Evolutionary conservation across 2,329 filamentous ascomycete genomes (phyloP).

Genomic region (Sordariomycetes sp.): DNA sequence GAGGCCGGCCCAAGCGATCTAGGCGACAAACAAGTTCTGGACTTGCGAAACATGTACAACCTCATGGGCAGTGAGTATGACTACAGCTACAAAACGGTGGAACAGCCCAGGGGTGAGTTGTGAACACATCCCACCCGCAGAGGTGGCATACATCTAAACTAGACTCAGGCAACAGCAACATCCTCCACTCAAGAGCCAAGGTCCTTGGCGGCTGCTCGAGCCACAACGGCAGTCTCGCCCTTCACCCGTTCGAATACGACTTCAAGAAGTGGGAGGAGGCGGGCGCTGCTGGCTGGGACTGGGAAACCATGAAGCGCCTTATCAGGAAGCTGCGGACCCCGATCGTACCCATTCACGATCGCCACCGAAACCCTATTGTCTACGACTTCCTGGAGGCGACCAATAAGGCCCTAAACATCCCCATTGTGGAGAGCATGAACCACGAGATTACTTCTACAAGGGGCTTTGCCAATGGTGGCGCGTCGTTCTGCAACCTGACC

Average conservation of each 20-base stretch:
- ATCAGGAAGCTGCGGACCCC: slow-evolving; percentile 75
- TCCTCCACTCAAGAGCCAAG: slow-evolving; percentile 85
- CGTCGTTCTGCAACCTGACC: slow-evolving; percentile 81
- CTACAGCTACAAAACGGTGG: too few species aligned
- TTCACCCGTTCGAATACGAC: slow-evolving; percentile 85
- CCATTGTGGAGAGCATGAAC: too few species aligned
- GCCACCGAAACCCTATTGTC: too few species aligned
- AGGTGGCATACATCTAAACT: too few species aligned
- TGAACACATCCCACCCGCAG: too few species aligned
- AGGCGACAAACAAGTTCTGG: slow-evolving; percentile 67
- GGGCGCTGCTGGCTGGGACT: slow-evolving; percentile 78
- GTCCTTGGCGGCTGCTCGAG: slow-evolving; percentile 87
- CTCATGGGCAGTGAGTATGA: too few species aligned
- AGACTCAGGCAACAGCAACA: slow-evolving; percentile 84
- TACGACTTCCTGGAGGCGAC: too few species aligned
- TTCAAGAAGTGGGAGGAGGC: slow-evolving; percentile 72
- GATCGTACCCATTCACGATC: too few species aligned
- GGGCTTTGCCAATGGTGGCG: too few species aligned
- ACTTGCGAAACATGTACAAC: too few species aligned
- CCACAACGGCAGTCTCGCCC: slow-evolving; percentile 89
- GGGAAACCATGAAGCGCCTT: slow-evolving; percentile 71
- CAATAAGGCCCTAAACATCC: too few species aligned
- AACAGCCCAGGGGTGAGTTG: slow-evolving; percentile 27
- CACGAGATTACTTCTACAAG: too few species aligned
- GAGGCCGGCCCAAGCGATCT: slow-evolving; percentile 86